Evolutionary conservation across 1,284 basidiomycete species (phyloP).

Genomic region (Earliella scabrosa): DNA sequence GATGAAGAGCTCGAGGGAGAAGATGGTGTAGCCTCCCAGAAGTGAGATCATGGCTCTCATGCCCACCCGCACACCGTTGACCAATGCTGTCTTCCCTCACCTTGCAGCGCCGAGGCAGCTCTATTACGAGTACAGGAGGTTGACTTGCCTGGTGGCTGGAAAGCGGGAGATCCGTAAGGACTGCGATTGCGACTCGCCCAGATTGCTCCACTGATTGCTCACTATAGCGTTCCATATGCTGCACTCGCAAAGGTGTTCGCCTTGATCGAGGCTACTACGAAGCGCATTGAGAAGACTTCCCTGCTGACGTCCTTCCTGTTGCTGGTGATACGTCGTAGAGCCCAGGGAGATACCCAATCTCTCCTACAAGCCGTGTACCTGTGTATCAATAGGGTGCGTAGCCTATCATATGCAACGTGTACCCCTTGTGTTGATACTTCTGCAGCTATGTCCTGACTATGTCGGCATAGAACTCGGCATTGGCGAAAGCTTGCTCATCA

Average conservation of each 20-base stretch:
- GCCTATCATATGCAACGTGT: neutral
- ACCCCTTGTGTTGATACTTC: neutral
- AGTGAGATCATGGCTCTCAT: conserved; percentile 45
- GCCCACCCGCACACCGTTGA: neutral
- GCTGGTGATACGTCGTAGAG: conserved; percentile 87
- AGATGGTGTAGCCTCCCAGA: conserved; percentile 62
- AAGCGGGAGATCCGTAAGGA: conserved; percentile 85
- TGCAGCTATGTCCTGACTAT: conserved; percentile 93
- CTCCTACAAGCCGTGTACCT: conserved; percentile 93
- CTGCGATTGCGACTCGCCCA: too few relatives aligned
- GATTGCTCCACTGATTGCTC: too few relatives aligned
- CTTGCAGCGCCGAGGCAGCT: conserved; percentile 73
- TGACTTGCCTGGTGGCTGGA: conserved; percentile 87
- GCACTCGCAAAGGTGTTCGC: conserved; percentile 90
- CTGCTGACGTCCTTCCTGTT: conserved; percentile 89
- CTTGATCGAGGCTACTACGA: conserved; percentile 94
- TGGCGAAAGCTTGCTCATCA: conserved; percentile 93
- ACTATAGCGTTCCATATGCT: conserved; percentile 94
- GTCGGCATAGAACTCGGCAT: conserved; percentile 96
- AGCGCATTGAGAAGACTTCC: conserved; percentile 92
- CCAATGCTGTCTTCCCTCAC: too few relatives aligned
- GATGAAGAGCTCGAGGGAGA: conserved; percentile 59
- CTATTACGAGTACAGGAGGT: conserved; percentile 70
- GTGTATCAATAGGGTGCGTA: conserved; percentile 91
- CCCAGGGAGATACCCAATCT: conserved; percentile 67